Percentiles rank a stretch among this genome's conserved stretches.
Conservation (phyloP, 345 rosid genomes). For the Gossypium mustelinum region DNA sequence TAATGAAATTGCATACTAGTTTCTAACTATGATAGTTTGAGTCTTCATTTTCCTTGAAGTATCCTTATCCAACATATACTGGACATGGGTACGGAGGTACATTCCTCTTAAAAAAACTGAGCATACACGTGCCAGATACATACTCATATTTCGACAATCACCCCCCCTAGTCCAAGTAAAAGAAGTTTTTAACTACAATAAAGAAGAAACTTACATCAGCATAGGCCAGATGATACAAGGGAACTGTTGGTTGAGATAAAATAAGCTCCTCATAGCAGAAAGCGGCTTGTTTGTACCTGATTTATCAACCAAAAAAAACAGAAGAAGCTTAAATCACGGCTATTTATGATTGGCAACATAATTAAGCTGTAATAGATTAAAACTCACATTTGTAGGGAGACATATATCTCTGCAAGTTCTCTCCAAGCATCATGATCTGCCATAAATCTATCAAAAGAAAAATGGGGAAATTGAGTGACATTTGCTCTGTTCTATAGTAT, state of each 20-base stretch:
- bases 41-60: background rate
- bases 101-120: background rate
- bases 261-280: conserved; percentile 98
- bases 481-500: background rate
- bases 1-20: background rate
- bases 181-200: conserved; percentile 2
- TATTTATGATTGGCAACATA: conserved; percentile 8
- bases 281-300: conserved; percentile 98
- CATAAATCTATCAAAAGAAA: conserved; percentile 59
- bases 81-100: background rate
- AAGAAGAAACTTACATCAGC: conserved; percentile 55
- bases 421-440: conserved; percentile 99
- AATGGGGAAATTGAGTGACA: background rate
- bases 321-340: conserved; percentile 11
- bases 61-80: background rate
- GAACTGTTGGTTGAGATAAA: conserved; percentile 72
- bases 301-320: conserved; percentile 7
- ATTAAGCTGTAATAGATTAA: background rate
- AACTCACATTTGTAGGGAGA: conserved; percentile 85
- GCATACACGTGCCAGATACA: background rate
- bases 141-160: background rate
- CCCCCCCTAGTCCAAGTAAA: background rate
- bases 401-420: conserved; percentile 90
- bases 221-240: conserved; percentile 62
- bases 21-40: background rate